Base-by-base conservation (phyloP, 305 asterid genomes). In the Salvia sclarea region DNA sequence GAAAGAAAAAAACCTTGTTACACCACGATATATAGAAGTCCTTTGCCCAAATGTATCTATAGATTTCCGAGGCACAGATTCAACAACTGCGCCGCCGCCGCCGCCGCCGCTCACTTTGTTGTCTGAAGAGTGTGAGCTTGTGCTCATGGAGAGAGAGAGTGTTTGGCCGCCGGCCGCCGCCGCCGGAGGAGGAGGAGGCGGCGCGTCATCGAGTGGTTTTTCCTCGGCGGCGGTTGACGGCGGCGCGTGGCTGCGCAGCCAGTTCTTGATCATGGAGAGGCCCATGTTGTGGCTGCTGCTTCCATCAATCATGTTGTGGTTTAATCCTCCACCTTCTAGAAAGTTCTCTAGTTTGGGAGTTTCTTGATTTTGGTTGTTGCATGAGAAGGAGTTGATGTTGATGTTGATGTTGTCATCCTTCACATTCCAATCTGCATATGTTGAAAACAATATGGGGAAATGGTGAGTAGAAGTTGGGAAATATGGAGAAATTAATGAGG, bases 11-110 rank as follows among this genome's bases (percentile, higher is more conserved):
- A 40, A 86, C 96, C 96, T 85, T 59, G 96, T 89, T 24, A 89
- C 96, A 58, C 96, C 96, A 31, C 96, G 95, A 80, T 89, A 89
- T 22, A 89, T 87, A 2, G 95, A 89, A 31, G 96, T 89, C 65
- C 96, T 81, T 75, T 89, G 95, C 8, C 96, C 95, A 74, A 87
- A 84, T 0, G 96, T 89, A 14, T 89, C 96, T 1, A 79, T 44
- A 53, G 88, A 71, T 73, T 87, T 87, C 61, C 84, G 68, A 6
- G 92, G 86, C 77, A 76, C 85, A 17, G 82, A 72, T 44, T 82
- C 95, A 20, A 80, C 68, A 56, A 79, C 87, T 70, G 37, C 73
- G 9, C 10, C 87, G 72, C 41, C 73, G 9, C 10, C 68, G 54
- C n/a, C 60, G 58, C 47, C 53, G 53, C 55, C 28, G 4, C 54